Conservation (phyloP, 2,329 filamentous ascomycete species). For the Zasmidium cellare region DNA sequence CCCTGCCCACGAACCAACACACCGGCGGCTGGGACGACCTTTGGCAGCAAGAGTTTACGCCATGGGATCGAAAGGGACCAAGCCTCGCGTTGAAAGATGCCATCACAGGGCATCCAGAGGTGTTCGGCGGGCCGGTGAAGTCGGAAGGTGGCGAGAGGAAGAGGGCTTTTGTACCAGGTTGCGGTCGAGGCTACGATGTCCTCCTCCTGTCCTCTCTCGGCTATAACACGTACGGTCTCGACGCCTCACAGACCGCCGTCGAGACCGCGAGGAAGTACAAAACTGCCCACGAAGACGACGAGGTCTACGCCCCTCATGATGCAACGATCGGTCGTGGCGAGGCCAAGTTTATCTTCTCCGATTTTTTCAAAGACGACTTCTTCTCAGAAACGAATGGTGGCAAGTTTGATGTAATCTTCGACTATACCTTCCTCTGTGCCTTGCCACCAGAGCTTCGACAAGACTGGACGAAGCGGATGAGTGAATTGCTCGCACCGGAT, state of each 20-base stretch:
- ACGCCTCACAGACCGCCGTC: slow-evolving; percentile 58
- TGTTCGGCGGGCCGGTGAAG: slow-evolving; percentile 25
- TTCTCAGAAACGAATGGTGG: slow-evolving; percentile 41
- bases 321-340: slow-evolving; percentile 49
- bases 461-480: slow-evolving; percentile 58
- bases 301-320: slow-evolving; percentile 46
- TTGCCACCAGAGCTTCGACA: slow-evolving; percentile 57
- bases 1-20: slow-evolving; percentile 43
- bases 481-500: slow-evolving; percentile 52
- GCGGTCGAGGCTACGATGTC: slow-evolving; percentile 80
- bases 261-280: slow-evolving; percentile 49
- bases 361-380: slow-evolving; percentile 68
- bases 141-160: slow-evolving; percentile 42
- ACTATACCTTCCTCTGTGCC: slow-evolving; percentile 66
- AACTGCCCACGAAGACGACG: slow-evolving; percentile 35
- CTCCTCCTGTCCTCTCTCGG: slow-evolving; percentile 72
- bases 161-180: slow-evolving; percentile 74
- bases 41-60: slow-evolving; percentile 56
- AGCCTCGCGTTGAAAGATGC: slow-evolving; percentile 60
- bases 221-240: slow-evolving; percentile 75
- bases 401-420: slow-evolving; percentile 66
- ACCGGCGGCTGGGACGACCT: slow-evolving; percentile 39
- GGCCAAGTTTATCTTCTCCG: slow-evolving; percentile 59
- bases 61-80: slow-evolving; percentile 61
- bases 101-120: slow-evolving; percentile 36